phyloP scores from a whole-genome alignment of 1,139 yeast genomes.

The Taiozyma sp. region DNA sequence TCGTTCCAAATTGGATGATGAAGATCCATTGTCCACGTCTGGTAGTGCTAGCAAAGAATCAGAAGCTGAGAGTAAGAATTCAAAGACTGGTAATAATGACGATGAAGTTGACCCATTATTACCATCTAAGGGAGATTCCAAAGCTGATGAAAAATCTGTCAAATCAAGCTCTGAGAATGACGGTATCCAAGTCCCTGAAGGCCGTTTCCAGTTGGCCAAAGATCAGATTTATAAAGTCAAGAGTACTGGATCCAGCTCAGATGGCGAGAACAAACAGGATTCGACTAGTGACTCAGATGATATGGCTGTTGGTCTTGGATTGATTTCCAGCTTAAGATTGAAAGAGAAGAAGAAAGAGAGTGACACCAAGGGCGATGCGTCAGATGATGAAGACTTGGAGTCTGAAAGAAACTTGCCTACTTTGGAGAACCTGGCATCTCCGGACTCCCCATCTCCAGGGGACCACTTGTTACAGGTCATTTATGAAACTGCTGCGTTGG shows the following conservation, averaged over 20 bases:
- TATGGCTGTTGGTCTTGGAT: slow-evolving; percentile 23
- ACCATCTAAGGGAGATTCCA: background rate
- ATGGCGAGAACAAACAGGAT: slow-evolving; percentile 9
- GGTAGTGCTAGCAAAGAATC: background rate
- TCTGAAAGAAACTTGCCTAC: slow-evolving; percentile 28
- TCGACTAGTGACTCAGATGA: slow-evolving; percentile 22
- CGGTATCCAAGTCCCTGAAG: slow-evolving; percentile 21
- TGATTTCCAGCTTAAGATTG: slow-evolving; percentile 11
- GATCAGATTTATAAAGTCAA: slow-evolving; percentile 2
- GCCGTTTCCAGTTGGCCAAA: slow-evolving; percentile 16
- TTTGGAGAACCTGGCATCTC: slow-evolving; percentile 47
- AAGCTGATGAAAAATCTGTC: background rate
- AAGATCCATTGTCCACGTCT: slow-evolving; percentile 13
- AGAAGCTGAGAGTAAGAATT: background rate
- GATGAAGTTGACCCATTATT: slow-evolving; percentile 6
- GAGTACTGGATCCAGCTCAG: slow-evolving; percentile 11
- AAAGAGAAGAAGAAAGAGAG: slow-evolving; percentile 6
- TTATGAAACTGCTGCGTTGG: slow-evolving; percentile 53
- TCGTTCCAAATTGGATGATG: slow-evolving; percentile 6
- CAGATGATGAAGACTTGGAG: slow-evolving; percentile 27
- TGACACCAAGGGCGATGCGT: slow-evolving; percentile 8
- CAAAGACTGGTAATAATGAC: background rate
- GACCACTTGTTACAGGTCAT: slow-evolving; percentile 51
- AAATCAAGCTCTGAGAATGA: slow-evolving; percentile 6
- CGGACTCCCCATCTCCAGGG: slow-evolving; percentile 46